A percentile compares a stretch with the other conserved stretches of the same genome.
Conservation (phyloP, 2,329 filamentous ascomycete species). For the Arthrobotrys conoides region DNA sequence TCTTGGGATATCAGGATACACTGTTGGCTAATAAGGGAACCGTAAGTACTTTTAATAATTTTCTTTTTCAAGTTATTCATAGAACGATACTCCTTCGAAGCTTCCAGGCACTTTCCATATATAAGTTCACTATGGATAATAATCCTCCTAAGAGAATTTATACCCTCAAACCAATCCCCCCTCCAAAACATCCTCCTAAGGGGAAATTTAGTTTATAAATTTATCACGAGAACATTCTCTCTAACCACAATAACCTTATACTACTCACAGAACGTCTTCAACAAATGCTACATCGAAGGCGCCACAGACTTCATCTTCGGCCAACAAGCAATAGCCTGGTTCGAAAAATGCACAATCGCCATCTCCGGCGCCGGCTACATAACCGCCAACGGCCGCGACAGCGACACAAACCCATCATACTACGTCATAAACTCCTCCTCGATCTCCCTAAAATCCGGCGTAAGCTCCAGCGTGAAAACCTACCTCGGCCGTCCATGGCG, state of each 20-base stretch:
- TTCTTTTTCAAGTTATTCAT: too few species aligned
- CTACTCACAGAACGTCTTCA: slow-evolving; percentile 70
- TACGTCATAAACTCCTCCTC: slow-evolving; percentile 73
- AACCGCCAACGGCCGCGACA: slow-evolving; percentile 69
- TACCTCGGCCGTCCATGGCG: slow-evolving; percentile 73
- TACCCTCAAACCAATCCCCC: background rate
- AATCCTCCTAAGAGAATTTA: background rate
- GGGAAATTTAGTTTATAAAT: too few species aligned
- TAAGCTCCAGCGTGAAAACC: slow-evolving; percentile 66
- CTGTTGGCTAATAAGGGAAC: slow-evolving; percentile 70
- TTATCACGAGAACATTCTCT: background rate
- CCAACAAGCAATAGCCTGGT: slow-evolving; percentile 71
- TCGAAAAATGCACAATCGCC: slow-evolving; percentile 70
- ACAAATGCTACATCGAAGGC: slow-evolving; percentile 73
- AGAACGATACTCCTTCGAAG: too few species aligned
- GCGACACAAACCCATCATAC: slow-evolving; percentile 68
- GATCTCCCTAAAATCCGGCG: slow-evolving; percentile 68
- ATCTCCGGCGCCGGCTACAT: slow-evolving; percentile 70
- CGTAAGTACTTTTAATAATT: slow-evolving; percentile 30
- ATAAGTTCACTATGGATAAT: too few species aligned
- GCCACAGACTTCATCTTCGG: slow-evolving; percentile 76
- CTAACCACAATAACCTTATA: background rate
- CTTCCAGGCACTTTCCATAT: too few species aligned
- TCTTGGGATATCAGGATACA: slow-evolving; percentile 74
- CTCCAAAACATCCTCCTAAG: too few species aligned